These are phyloP conservation scores for Syzygium jambos DNA, from an alignment of 345 rosid species.

Conservation along the genomic window DNA sequence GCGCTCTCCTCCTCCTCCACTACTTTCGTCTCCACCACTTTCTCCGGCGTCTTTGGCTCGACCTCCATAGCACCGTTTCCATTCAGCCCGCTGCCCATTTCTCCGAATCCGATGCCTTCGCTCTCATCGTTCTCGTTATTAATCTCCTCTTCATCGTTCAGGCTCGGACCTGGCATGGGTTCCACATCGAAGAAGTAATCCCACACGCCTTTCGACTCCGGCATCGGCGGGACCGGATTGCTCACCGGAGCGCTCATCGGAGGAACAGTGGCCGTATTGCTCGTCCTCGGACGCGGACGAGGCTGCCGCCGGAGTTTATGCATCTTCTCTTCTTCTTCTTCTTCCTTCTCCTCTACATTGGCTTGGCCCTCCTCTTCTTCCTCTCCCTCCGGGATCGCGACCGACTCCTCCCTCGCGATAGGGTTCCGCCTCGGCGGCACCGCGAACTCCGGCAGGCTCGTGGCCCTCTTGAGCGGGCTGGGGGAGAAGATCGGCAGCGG, in stretches of 20 bases:
- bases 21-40: constrained; percentile 16
- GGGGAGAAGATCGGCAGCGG: constrained; percentile 77
- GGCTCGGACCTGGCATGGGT: constrained; percentile 46
- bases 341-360: constrained; percentile 25
- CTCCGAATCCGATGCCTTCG: constrained; percentile 4
- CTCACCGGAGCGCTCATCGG: constrained; percentile 23
- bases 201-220: constrained; percentile 39
- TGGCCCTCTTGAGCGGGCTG: constrained; percentile 61
- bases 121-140: constrained; percentile 13
- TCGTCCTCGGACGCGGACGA: constrained; percentile 9
- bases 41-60: constrained; percentile 62
- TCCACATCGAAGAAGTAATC: constrained; percentile 65
- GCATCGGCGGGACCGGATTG: constrained; percentile 32
- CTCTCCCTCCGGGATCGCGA: constrained; percentile 33
- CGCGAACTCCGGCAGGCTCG: constrained; percentile 47
- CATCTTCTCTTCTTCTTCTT: constrained; percentile 42
- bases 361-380: constrained; percentile 13
- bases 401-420: constrained; percentile 15
- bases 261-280: constrained; percentile 17
- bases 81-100: constrained; percentile 5
- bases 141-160: constrained; percentile 18
- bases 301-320: constrained; percentile 10
- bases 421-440: not conserved
- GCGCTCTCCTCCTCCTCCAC: constrained; percentile 10
- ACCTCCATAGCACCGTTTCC: constrained; percentile 12